A percentile compares a stretch with the other conserved stretches of the same genome.
These are phyloP conservation scores for Diaporthe sp. DNA, from an alignment of 2,329 filamentous ascomycete species.

Conservation along the genomic window DNA sequence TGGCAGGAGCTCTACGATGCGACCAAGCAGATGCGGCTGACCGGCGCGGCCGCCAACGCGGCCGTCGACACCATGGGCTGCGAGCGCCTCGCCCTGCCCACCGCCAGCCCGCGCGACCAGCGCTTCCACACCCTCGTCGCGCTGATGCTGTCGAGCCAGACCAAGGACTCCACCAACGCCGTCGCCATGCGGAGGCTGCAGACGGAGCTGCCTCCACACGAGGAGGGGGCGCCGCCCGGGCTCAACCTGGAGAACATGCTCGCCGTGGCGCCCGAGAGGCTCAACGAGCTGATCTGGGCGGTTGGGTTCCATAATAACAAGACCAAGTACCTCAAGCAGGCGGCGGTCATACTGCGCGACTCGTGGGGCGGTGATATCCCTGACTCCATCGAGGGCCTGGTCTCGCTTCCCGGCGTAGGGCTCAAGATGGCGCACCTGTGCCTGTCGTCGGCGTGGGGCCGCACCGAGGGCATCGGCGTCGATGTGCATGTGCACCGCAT, in stretches of 20 bases:
- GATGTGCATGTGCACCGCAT: conserved; percentile 97
- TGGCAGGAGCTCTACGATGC: conserved; percentile 87
- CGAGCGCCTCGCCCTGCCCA: conserved; percentile 76
- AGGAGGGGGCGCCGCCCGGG: conserved; percentile 60
- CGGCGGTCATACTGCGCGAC: conserved; percentile 81
- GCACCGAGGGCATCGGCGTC: conserved; percentile 85
- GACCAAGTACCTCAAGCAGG: conserved; percentile 82
- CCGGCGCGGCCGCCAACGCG: conserved; percentile 74
- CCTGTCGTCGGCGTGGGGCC: conserved; percentile 78
- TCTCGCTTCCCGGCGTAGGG: conserved; percentile 86
- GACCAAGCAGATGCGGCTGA: conserved; percentile 81
- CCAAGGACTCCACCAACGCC: conserved; percentile 91
- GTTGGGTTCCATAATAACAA: conserved; percentile 98
- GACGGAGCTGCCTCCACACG: conserved; percentile 74
- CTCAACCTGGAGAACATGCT: conserved; percentile 85
- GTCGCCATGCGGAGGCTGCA: conserved; percentile 86
- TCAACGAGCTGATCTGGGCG: conserved; percentile 83
- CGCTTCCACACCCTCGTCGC: conserved; percentile 90
- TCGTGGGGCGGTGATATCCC: conserved; percentile 83
- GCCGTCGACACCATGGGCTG: conserved; percentile 99
- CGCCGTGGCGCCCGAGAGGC: conserved; percentile 73
- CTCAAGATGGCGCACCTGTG: conserved; percentile 96
- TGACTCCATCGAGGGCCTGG: conserved; percentile 80
- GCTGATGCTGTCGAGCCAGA: conserved; percentile 93
- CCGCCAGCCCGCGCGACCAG: conserved; percentile 67